Evolutionary conservation across 2,329 filamentous ascomycete genomes (phyloP).

Genomic region (Hypoxylon sp.): DNA sequence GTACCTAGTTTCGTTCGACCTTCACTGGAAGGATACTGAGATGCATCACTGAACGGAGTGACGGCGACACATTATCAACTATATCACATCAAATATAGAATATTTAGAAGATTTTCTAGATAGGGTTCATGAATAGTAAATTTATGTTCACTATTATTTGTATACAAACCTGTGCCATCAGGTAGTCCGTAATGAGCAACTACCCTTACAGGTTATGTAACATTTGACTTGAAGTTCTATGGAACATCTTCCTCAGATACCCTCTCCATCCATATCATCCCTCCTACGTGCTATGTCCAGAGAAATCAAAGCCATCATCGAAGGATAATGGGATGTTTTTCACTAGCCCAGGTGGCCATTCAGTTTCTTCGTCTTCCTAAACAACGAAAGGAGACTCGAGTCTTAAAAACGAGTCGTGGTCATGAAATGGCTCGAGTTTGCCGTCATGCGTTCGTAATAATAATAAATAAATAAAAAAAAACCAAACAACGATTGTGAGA

Average conservation of each 20-base stretch:
- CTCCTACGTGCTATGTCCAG: constrained; percentile 47
- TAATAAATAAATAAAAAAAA: constrained; percentile 32
- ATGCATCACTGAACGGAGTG: not conserved
- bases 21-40: not conserved
- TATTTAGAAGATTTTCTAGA: not conserved
- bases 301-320: constrained; percentile 46
- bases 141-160: constrained; percentile 59
- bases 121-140: constrained; percentile 21
- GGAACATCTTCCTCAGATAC: constrained; percentile 43
- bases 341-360: constrained; percentile 37
- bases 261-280: constrained; percentile 44
- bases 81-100: not conserved
- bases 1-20: not conserved
- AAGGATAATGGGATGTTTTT: constrained; percentile 31
- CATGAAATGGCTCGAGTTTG: constrained; percentile 43
- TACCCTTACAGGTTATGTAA: constrained; percentile 39
- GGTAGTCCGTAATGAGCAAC: constrained; percentile 30
- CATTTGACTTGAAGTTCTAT: constrained; percentile 36
- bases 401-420: constrained; percentile 43
- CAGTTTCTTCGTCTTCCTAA: constrained; percentile 41
- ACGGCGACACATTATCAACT: not conserved
- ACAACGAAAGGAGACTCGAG: constrained; percentile 40
- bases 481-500: constrained; percentile 41
- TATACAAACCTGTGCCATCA: constrained; percentile 51
- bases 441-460: constrained; percentile 48